Evolutionary conservation across 2,329 filamentous ascomycete genomes (phyloP), one percentile per base, ranked within the genome.

Genomic region (Phialocephala subalpina): DNA sequence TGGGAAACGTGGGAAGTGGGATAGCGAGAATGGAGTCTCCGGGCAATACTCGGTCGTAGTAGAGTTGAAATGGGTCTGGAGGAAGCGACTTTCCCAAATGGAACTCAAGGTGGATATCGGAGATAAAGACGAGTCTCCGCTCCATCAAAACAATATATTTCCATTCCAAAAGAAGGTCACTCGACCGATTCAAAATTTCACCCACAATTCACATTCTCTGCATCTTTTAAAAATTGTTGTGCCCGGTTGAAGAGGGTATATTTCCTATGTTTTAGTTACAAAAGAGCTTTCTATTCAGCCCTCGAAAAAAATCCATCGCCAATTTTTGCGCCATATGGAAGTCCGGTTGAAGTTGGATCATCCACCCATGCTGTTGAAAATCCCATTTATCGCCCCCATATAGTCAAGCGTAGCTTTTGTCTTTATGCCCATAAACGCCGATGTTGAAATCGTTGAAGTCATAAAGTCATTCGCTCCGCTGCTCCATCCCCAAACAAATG

Each of bases 381-480:
- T n/a, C 64, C 67, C 69, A 22, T 57, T 25, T 57, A 57, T 57
- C 52, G 52, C 58, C 56, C 52, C 53, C 60, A 63, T 60, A 27
- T 53, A n/a, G n/a, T n/a, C n/a, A 55, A 42, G 55, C 68, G 47
- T 66, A 72, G 66, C 73, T 75, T 75, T 76, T 75, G 67, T 74
- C 70, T 74, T 73, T 69, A 70, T 72, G 67, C 74, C 74, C 72
- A 75, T 71, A 74, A 79, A 80, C 77, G 80, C 81, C 80, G 79
- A 82, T 83, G 80, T 83, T 82, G 80, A 83, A 80, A 81, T 83
- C 80, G 81, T 82, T 74, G 29, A 63, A 64, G 55, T 64, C 65
- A 67, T 68, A 65, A 61, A 68, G 64, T 68, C 57, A 66, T 66
- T 36, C 64, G 45, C 60, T 70, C 59, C 63, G 57, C 52, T 59